phyloP scores from a whole-genome alignment of 106 monocot genomes.

The Vanilla planifolia region DNA sequence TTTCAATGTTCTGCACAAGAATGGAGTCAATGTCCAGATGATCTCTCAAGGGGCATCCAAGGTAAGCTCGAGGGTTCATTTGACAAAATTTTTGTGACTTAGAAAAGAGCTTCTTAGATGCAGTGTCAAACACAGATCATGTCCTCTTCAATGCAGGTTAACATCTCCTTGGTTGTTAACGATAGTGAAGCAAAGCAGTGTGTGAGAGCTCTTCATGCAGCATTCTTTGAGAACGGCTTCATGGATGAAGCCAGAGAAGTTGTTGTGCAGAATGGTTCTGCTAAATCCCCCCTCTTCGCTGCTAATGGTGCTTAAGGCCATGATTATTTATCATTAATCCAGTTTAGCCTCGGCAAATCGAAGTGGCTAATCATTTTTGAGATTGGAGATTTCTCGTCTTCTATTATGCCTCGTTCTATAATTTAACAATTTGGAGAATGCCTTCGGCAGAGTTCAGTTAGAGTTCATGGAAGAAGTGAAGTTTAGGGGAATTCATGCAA shows the following conservation, averaged over 20 bases:
- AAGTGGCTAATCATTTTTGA: too few species aligned
- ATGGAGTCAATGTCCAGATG: conserved; percentile 93
- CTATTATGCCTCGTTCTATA: too few species aligned
- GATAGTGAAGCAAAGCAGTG: conserved; percentile 81
- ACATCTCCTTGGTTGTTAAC: conserved; percentile 86
- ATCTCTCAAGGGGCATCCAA: conserved; percentile 99
- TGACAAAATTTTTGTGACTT: not conserved
- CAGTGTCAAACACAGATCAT: not conserved
- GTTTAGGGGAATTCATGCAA: too few species aligned
- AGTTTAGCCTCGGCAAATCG: too few species aligned
- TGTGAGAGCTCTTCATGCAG: conserved; percentile 66
- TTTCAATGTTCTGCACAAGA: conserved; percentile 62
- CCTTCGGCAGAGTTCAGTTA: too few species aligned
- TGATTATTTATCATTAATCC: too few species aligned
- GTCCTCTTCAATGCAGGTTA: conserved; percentile 39
- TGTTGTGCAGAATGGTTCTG: not conserved
- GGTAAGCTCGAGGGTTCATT: conserved; percentile 16
- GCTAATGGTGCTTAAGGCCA: not conserved
- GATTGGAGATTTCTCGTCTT: too few species aligned
- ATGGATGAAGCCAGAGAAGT: conserved; percentile 18
- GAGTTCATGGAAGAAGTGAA: too few species aligned
- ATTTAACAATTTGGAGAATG: too few species aligned
- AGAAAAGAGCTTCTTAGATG: not conserved
- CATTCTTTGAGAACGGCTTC: conserved; percentile 71
- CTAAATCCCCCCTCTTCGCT: not conserved